Base-by-base conservation (phyloP, 331 rosid species). In the Stylosanthes scabra region DNA sequence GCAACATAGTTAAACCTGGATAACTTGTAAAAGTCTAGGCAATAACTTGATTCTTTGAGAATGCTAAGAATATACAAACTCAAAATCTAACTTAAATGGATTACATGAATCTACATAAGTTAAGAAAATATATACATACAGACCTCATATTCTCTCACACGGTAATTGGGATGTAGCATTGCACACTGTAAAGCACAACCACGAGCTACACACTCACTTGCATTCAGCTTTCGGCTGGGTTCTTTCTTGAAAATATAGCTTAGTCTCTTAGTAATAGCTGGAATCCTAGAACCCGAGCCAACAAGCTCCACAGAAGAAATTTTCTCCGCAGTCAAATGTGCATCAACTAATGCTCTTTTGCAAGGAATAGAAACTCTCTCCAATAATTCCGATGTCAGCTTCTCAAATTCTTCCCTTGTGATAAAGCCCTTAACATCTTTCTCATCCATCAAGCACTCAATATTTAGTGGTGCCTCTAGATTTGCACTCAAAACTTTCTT, bases 131-230 rank as follows among this genome's bases (percentile, higher is more conserved):
- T 29, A 76, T 66, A 39, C 2, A 63, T 14, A 76, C 84, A 66
- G 67, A 95, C 99, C 97, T 95, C 97, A 10, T 90, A 95, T 40
- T 95, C 99, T 86, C 87, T 83, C 78, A 90, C 99, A 12, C 88
- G 89, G 44, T 86, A 95, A 76, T 79, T 52, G 7, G 97, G 97
- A 81, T 97, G 88, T 11, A 95, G 97, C 99, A 95, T 95, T 51
- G 99, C 99, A 77, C 99, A 92, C 76, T 88, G 97, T 68, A 95
- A 90, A 82, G 97, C 97, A 72, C 97, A 95, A 74, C 97, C 99
- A 65, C 97, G 97, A 70, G 97, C 97, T 55, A 91, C 99, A 78
- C 99, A 95, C 74, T 95, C 97, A 82, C 99, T 95, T 41, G 96
- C 97, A 88, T 95, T 95, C 78, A 95, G 80, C 74, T 80, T 82